Evolutionary conservation across 345 rosid genomes (phyloP).

Genomic region (Lumnitzera littorea): DNA sequence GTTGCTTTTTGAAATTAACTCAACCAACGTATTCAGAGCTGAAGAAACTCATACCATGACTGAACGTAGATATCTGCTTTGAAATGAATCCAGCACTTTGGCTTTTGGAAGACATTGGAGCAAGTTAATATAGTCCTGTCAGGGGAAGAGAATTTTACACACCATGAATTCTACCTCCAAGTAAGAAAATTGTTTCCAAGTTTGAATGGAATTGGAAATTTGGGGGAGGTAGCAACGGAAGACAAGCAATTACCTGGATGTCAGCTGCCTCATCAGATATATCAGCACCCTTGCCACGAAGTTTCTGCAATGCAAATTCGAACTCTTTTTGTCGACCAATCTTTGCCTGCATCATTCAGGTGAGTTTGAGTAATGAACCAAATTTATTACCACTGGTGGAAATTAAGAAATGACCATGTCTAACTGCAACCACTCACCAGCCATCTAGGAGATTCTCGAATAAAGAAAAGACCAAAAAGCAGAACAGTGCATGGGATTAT

Average conservation of each 20-base stretch:
- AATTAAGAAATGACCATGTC: no score
- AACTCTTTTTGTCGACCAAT: conserved; percentile 53
- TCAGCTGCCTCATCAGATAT: conserved; percentile 68
- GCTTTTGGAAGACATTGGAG: conserved; percentile 68
- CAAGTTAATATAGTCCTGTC: conserved; percentile 65
- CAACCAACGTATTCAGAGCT: background rate
- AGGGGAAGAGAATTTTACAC: conserved; percentile 7
- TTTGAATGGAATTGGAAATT: no score
- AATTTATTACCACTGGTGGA: no score
- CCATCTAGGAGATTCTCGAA: conserved; percentile 95
- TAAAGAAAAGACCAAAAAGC: conserved; percentile 58
- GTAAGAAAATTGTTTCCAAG: no score
- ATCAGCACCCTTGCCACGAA: conserved; percentile 74
- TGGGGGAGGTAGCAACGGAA: background rate
- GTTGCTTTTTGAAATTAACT: background rate
- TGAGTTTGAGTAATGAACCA: background rate
- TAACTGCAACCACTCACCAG: conserved; percentile 17
- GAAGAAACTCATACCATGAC: conserved; percentile 38
- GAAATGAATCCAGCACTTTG: conserved; percentile 54
- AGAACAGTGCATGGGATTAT: conserved; percentile 64
- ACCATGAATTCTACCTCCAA: background rate
- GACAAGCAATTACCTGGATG: conserved; percentile 44
- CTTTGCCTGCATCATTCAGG: conserved; percentile 51
- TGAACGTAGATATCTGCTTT: conserved; percentile 67
- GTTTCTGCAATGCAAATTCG: conserved; percentile 57